Conservation (phyloP, 2,329 filamentous ascomycete species). For the Dryadomyces sulphureus region DNA sequence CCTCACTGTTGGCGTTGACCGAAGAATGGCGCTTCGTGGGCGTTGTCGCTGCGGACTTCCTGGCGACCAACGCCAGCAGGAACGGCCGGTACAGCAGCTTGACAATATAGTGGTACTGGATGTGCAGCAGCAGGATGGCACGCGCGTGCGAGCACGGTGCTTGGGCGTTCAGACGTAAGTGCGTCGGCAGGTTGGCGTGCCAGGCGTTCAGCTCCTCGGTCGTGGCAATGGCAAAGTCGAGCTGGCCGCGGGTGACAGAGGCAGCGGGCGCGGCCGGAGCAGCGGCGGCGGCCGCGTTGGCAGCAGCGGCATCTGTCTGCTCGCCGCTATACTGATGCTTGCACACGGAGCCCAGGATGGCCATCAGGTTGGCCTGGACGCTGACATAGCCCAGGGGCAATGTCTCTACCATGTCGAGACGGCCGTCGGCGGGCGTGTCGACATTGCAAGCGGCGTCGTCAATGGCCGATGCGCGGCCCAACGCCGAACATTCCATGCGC, state of each 20-base stretch:
- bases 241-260: conserved; percentile 2
- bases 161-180: conserved; percentile 9
- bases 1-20: not conserved
- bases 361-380: conserved; percentile 12
- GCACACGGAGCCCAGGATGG: conserved; percentile 14
- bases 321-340: conserved; percentile 14
- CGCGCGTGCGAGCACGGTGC: conserved; percentile 12
- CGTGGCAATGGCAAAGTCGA: conserved; percentile 5
- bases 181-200: conserved; percentile 4
- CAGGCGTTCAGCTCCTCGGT: conserved; percentile 7
- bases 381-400: conserved; percentile 12
- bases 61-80: conserved; percentile 11
- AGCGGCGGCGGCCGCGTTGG: not conserved
- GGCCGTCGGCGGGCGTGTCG: conserved; percentile 13
- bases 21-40: not conserved
- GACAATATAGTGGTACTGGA: conserved; percentile 15
- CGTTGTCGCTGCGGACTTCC: not conserved
- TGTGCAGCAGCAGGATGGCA: conserved; percentile 13
- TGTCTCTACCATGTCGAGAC: conserved; percentile 14
- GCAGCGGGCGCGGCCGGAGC: not conserved
- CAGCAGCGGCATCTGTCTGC: no score
- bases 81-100: conserved; percentile 16
- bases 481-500: conserved; percentile 17
- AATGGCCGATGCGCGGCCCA: conserved; percentile 17
- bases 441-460: conserved; percentile 17